These are phyloP conservation scores for Cercospora canescens DNA, from an alignment of 2,329 filamentous ascomycete genomes.

Conservation along the genomic window DNA sequence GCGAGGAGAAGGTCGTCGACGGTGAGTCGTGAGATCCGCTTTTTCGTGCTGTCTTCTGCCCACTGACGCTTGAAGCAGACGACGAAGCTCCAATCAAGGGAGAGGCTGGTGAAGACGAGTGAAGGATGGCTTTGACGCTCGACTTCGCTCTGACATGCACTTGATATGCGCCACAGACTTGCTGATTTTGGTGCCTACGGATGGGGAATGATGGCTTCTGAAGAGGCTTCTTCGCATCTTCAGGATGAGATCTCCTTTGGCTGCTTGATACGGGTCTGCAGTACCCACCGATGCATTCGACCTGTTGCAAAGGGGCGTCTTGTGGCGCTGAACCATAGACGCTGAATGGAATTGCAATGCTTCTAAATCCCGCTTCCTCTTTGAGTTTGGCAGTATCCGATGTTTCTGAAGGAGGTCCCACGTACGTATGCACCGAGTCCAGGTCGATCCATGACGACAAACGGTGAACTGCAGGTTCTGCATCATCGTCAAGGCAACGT, in stretches of 20 bases:
- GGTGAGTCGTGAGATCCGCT: not conserved
- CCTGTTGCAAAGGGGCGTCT: not conserved
- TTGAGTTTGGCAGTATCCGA: not conserved
- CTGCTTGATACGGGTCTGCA: not conserved
- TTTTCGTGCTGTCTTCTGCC: not conserved
- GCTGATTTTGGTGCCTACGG: not conserved
- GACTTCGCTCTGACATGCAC: not conserved
- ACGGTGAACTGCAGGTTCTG: not conserved
- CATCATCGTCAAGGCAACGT: not conserved
- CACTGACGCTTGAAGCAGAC: not conserved
- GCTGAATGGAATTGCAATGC: not conserved
- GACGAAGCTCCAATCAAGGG: conserved; percentile 10
- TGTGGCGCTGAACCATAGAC: not conserved
- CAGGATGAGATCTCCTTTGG: not conserved
- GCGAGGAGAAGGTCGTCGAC: conserved; percentile 9
- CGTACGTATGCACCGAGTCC: not conserved
- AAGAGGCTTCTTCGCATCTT: not conserved
- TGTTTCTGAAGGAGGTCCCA: not conserved
- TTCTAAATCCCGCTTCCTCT: not conserved
- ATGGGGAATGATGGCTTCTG: not conserved
- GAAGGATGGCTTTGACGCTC: not conserved
- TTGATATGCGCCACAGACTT: not conserved
- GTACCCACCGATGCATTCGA: not conserved
- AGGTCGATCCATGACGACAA: not conserved
- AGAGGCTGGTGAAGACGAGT: conserved; percentile 7